Base-by-base conservation (phyloP, 768 basidiomycete species). In the Tricholomella constricta region DNA sequence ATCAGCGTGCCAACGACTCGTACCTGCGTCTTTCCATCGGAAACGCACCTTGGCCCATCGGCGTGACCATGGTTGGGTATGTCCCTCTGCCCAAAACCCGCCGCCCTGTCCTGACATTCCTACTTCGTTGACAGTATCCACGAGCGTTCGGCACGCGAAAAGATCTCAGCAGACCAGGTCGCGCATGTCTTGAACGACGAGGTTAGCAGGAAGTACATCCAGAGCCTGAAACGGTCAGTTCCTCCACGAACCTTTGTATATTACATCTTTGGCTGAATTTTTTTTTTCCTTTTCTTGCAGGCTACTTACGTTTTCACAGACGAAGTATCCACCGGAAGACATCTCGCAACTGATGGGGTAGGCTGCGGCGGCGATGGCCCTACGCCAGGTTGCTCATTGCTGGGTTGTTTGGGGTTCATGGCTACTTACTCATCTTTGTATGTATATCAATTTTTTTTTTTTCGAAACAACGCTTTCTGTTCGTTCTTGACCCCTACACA, bases 41-140 rank as follows among this genome's bases (percentile, higher is more conserved):
- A 29, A 99, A 97, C 63, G 96, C 97, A 0, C 95, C 97, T 2
- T 99, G 97, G 97, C 97, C 97, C 1, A 99, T 99, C 64, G 97
- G 97, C 37, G 97, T 99, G 8, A 99, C 97, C 55, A 96, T 96
- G 90, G 97, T 98, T 74, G 95, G 94, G 93, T 94, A 71, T 34
- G 86, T 77, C 10, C 35, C 48, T 38, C 9, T 25, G 36, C 19
- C 51, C 37, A 9, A 34, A 25, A 37, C 1, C 23, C n/a, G 19
- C 53, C 26, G 6, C 46, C 22, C 32, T 19, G 43, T 12, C 35
- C 54, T 34, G 52, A 52, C 29, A n/a, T 32, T 37, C 25, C 55
- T 15, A 55, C 36, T 10, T 48, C 40, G 19, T 15, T 27, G 32
- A n/a, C 20, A 57, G 94, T 75, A 97, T 98, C 51, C 97, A 99